These are phyloP conservation scores for Theobroma grandiflorum DNA, from an alignment of 441 rosid species.

Conservation along the genomic window DNA sequence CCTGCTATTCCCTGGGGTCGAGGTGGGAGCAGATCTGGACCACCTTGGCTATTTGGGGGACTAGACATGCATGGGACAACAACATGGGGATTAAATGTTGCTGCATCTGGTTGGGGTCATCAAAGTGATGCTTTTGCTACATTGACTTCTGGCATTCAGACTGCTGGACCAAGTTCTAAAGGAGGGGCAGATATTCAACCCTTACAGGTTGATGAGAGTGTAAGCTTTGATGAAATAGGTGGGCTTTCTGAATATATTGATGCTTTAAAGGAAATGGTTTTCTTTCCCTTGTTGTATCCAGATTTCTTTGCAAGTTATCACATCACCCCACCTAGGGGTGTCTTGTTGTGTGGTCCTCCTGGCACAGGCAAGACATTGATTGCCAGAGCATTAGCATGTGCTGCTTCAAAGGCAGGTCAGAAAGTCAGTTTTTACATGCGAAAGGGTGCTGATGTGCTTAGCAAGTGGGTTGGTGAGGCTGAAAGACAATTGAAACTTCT, in stretches of 20 bases:
- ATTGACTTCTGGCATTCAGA: constrained; percentile 88
- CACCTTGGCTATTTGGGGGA: constrained; percentile 99
- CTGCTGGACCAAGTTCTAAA: constrained; percentile 99
- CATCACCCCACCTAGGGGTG: constrained; percentile 99
- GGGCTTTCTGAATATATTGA: constrained; percentile 95
- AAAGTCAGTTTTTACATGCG: constrained; percentile 99
- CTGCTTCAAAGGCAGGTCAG: constrained; percentile 99
- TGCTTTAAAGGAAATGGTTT: constrained; percentile 99
- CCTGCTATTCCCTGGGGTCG: constrained; percentile 96
- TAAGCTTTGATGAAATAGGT: constrained; percentile 96
- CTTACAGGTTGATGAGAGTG: constrained; percentile 91
- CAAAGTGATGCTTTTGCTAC: constrained; percentile 86
- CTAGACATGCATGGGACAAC: constrained; percentile 88
- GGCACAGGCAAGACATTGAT: constrained; percentile 99
- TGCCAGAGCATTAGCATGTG: constrained; percentile 99
- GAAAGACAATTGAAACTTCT: constrained; percentile 97
- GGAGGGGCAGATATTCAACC: constrained; percentile 99
- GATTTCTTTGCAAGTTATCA: constrained; percentile 97
- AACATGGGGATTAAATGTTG: constrained; percentile 87
- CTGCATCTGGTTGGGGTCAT: constrained; percentile 99
- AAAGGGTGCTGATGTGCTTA: constrained; percentile 99
- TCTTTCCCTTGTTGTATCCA: constrained; percentile 95
- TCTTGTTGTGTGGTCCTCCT: constrained; percentile 98
- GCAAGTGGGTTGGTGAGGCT: constrained; percentile 99
- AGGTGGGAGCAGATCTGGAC: constrained; percentile 94